Conservation (phyloP, 352 stramenopile species). For the Pythium vanterpoolii region DNA sequence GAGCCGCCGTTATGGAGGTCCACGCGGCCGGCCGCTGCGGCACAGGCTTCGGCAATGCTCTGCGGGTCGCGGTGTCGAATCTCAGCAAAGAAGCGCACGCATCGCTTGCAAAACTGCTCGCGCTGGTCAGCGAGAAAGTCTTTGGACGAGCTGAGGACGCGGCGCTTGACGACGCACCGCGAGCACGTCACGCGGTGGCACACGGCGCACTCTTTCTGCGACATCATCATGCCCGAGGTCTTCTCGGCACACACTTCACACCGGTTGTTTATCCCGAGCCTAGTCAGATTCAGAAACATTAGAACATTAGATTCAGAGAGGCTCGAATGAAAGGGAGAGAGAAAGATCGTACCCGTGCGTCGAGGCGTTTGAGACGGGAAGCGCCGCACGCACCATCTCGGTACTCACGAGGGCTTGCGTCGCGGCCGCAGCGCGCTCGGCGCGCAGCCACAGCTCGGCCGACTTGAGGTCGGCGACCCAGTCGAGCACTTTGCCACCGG, state of each 20-base stretch:
- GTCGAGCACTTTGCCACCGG: constrained; percentile 65
- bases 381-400: constrained; percentile 48
- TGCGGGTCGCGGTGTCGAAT: constrained; percentile 56
- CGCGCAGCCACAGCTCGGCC: constrained; percentile 65
- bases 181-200: constrained; percentile 62
- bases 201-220: constrained; percentile 57
- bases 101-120: constrained; percentile 70
- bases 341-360: too few species aligned
- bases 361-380: neutral
- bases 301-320: too few species aligned
- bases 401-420: constrained; percentile 56
- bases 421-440: constrained; percentile 46
- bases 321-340: neutral
- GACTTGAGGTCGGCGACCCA: constrained; percentile 74
- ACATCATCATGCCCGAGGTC: constrained; percentile 49
- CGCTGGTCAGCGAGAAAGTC: constrained; percentile 53
- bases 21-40: constrained; percentile 23
- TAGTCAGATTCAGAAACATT: too few species aligned
- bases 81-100: constrained; percentile 55
- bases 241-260: constrained; percentile 67
- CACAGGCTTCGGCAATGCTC: constrained; percentile 14
- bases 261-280: constrained; percentile 33
- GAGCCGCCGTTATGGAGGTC: constrained; percentile 29
- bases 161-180: constrained; percentile 57
- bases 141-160: constrained; percentile 49